phyloP scores from a whole-genome alignment of 371 early-diverging fungal species.

The Fennellomyces sp. region DNA sequence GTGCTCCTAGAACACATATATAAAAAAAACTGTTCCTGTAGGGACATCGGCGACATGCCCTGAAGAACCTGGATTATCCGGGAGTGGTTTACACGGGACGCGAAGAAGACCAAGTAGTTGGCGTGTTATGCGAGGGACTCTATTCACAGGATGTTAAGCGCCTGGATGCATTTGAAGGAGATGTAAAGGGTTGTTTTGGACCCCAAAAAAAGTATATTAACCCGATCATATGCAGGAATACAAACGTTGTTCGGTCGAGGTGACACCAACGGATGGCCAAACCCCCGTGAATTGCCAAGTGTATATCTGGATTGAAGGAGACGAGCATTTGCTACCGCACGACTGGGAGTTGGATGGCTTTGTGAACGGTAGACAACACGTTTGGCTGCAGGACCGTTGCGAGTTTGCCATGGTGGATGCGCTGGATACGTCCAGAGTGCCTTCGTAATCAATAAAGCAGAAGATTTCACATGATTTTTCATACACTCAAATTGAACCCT shows the following conservation, averaged over 20 bases:
- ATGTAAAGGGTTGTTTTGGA: conserved; percentile 21
- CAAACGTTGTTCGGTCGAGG: conserved; percentile 24
- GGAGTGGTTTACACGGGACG: conserved; percentile 31
- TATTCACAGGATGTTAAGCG: conserved; percentile 22
- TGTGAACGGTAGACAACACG: conserved; percentile 14
- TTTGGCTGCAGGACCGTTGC: conserved; percentile 26
- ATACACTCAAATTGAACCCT: too few species aligned
- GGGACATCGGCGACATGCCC: conserved; percentile 34
- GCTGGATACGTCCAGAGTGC: neutral
- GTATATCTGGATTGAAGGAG: conserved; percentile 43
- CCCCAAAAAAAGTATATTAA: too few species aligned
- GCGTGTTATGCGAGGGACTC: conserved; percentile 34
- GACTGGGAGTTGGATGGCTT: conserved; percentile 38
- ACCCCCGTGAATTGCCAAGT: conserved; percentile 18
- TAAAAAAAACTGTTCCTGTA: conserved; percentile 1
- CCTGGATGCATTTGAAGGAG: conserved; percentile 47
- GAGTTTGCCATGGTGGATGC: conserved; percentile 25
- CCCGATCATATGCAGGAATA: conserved; percentile 30
- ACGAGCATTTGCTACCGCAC: conserved; percentile 15
- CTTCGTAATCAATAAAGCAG: too few species aligned
- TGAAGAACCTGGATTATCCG: conserved; percentile 40
- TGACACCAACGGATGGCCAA: neutral
- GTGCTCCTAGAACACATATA: neutral
- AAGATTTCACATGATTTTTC: too few species aligned
- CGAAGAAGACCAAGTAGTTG: conserved; percentile 23